Percentiles rank a stretch among this genome's conserved stretches.
These are phyloP conservation scores for Mycena venus DNA, from an alignment of 768 basidiomycete genomes.

Conservation along the genomic window DNA sequence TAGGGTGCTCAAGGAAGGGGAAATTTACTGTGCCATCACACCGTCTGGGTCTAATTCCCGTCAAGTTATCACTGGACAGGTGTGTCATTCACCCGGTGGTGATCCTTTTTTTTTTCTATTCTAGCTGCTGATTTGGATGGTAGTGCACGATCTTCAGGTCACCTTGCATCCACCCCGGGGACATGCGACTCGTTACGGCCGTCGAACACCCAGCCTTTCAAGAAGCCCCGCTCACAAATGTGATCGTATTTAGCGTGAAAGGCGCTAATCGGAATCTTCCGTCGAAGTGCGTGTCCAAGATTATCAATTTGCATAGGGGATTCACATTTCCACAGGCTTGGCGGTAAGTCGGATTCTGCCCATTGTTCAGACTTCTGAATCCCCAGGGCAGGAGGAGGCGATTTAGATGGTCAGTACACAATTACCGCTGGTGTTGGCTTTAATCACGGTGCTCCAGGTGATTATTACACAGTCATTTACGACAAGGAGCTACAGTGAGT, in stretches of 20 bases:
- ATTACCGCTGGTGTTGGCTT: no score
- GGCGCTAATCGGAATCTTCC: conserved; percentile 26
- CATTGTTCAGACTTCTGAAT: background rate
- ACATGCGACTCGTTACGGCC: conserved; percentile 30
- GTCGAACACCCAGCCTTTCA: conserved; percentile 27
- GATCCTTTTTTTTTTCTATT: no score
- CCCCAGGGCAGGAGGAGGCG: conserved; percentile 7
- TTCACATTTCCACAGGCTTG: conserved; percentile 25
- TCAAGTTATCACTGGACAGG: conserved; percentile 30
- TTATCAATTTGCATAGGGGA: background rate
- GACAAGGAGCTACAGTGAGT: conserved; percentile 30
- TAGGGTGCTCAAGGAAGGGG: conserved; percentile 29
- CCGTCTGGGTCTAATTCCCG: conserved; percentile 14
- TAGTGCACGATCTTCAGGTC: conserved; percentile 36
- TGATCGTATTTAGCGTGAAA: conserved; percentile 29
- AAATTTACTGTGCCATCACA: conserved; percentile 33
- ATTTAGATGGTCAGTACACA: conserved; percentile 30
- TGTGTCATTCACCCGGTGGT: no score
- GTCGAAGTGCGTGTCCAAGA: conserved; percentile 17
- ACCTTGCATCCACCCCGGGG: conserved; percentile 34
- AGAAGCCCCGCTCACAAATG: conserved; percentile 25
- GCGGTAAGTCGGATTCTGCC: conserved; percentile 3
- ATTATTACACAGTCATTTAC: conserved; percentile 33
- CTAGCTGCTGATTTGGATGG: background rate
- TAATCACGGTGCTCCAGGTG: conserved; percentile 23